A percentile compares a stretch with the other conserved stretches of the same genome.
phyloP scores from a whole-genome alignment of 2,329 filamentous ascomycete species.

The Cladobotryum protrusum region DNA sequence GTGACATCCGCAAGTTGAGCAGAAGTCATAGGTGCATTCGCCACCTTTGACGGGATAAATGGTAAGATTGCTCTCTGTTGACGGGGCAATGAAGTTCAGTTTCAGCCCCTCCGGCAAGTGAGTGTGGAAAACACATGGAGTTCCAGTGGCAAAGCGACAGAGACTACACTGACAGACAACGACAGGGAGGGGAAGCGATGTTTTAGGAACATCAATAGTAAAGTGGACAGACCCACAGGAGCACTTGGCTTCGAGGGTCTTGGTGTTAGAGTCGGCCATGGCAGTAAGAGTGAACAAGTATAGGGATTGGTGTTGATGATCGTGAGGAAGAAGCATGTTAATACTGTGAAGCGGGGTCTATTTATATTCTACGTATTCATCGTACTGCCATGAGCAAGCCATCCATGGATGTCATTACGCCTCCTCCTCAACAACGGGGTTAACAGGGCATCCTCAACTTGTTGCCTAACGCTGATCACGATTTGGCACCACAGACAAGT shows the following conservation, averaged over 20 bases:
- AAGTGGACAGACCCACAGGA: conserved; percentile 39
- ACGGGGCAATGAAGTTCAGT: conserved; percentile 36
- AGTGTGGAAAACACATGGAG: conserved; percentile 37
- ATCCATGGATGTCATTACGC: no score
- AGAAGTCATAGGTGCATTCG: conserved; percentile 35
- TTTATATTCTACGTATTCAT: neutral
- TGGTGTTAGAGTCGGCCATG: conserved; percentile 21
- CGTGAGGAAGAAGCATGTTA: neutral
- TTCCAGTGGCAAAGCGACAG: conserved; percentile 38
- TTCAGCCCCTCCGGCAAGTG: conserved; percentile 26
- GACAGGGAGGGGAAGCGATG: conserved; percentile 33
- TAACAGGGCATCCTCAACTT: no score
- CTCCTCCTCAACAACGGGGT: no score
- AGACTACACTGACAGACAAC: conserved; percentile 42
- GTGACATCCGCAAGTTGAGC: conserved; percentile 41
- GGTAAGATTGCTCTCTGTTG: conserved; percentile 30
- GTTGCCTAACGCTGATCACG: no score
- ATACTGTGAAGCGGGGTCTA: neutral
- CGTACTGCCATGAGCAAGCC: no score
- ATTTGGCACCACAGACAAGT: no score
- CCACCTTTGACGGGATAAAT: conserved; percentile 28
- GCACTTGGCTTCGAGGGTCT: conserved; percentile 39
- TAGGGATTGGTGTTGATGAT: neutral
- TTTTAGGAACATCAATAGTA: conserved; percentile 32
- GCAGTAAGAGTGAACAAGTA: neutral